Evolutionary conservation across 2,329 filamentous ascomycete genomes (phyloP).

Genomic region (Alternaria triticimaculans): DNA sequence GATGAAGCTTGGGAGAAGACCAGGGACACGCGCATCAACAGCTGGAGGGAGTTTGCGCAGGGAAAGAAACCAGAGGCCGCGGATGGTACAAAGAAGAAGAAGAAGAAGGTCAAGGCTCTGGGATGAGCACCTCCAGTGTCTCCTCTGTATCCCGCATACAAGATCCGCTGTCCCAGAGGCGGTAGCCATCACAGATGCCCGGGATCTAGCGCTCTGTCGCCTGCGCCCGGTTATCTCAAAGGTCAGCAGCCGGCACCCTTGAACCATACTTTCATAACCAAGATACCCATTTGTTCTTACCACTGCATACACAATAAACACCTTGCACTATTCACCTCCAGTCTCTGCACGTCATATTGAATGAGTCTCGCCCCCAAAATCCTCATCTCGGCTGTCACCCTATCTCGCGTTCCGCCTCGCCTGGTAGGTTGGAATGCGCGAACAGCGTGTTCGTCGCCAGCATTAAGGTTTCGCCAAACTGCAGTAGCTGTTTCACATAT

Average conservation of each 20-base stretch:
- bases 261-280: neutral
- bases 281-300: slow-evolving; percentile 4
- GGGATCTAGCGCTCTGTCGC: neutral
- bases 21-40: slow-evolving; percentile 87
- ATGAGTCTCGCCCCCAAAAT: neutral
- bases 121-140: slow-evolving; percentile 46
- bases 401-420: slow-evolving; percentile 4
- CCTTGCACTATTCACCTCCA: neutral
- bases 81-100: slow-evolving; percentile 54
- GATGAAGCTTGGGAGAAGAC: slow-evolving; percentile 96
- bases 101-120: slow-evolving; percentile 61
- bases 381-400: neutral
- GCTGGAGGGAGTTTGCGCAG: slow-evolving; percentile 93
- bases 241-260: neutral
- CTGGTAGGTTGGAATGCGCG: slow-evolving; percentile 8
- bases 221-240: neutral
- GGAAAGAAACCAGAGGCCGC: slow-evolving; percentile 58
- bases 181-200: neutral
- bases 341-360: neutral
- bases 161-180: neutral
- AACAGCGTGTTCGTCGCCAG: neutral
- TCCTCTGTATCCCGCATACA: neutral
- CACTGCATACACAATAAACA: neutral
- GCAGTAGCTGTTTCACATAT: slow-evolving; percentile 10
- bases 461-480: neutral